phyloP scores from a whole-genome alignment of 2,329 filamentous ascomycete species.

The Fusarium luffae region DNA sequence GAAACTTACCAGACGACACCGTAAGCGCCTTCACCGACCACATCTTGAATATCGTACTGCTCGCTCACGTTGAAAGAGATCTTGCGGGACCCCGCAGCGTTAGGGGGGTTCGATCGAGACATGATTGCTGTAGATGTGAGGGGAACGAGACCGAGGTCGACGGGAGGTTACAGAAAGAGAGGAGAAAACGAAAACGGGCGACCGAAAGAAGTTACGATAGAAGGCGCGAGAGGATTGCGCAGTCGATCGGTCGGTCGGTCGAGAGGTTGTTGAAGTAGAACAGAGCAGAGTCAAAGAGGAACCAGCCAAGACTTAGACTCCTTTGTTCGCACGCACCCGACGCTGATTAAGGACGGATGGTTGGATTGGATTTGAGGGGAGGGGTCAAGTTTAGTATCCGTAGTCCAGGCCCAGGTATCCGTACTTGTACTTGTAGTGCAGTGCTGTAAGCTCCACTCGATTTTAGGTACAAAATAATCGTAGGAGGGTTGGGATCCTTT shows the following conservation, averaged over 20 bases:
- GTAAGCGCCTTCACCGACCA: conserved; percentile 97
- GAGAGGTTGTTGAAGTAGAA: conserved; percentile 23
- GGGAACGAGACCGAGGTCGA: background rate
- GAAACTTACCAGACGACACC: conserved; percentile 91
- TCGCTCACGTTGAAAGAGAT: conserved; percentile 99
- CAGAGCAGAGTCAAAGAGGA: conserved; percentile 29
- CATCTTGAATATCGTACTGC: conserved; percentile 99
- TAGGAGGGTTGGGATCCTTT: conserved; percentile 23
- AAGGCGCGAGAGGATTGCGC: conserved; percentile 18
- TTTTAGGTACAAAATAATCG: conserved; percentile 26
- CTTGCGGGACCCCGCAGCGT: conserved; percentile 78
- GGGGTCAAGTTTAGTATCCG: conserved; percentile 10
- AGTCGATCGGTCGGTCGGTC: conserved; percentile 26
- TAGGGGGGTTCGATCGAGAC: conserved; percentile 68
- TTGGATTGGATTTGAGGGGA: conserved; percentile 25
- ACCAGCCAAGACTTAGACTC: conserved; percentile 38
- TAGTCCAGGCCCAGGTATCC: conserved; percentile 9
- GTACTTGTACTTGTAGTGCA: background rate
- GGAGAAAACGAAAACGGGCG: background rate
- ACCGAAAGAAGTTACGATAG: conserved; percentile 1
- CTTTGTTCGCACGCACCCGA: conserved; percentile 38
- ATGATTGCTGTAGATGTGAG: conserved; percentile 44
- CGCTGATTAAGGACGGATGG: conserved; percentile 34
- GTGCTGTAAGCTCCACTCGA: conserved; percentile 32
- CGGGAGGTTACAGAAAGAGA: background rate